Conservation (phyloP, 768 basidiomycete species). For the Amanita molliuscula region DNA sequence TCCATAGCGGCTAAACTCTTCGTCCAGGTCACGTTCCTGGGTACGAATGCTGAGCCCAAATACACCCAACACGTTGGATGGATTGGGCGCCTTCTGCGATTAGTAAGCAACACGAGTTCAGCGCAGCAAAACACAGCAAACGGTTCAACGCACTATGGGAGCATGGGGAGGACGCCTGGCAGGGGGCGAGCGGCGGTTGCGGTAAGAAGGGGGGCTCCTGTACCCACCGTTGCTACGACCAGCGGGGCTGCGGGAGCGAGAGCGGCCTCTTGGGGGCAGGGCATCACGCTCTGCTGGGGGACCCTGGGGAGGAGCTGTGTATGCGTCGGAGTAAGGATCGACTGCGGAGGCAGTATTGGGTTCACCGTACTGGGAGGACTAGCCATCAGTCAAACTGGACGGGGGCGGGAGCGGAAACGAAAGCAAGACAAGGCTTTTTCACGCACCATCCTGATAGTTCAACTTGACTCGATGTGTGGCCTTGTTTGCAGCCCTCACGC, state of each 20-base stretch:
- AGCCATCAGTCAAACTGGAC: conserved; percentile 7
- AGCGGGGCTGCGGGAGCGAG: conserved; percentile 64
- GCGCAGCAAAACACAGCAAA: conserved; percentile 7
- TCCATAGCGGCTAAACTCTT: conserved; percentile 85
- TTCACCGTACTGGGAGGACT: conserved; percentile 51
- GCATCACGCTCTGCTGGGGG: conserved; percentile 46
- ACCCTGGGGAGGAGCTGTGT: conserved; percentile 53
- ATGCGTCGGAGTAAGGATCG: conserved; percentile 79
- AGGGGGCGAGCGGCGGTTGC: conserved; percentile 43
- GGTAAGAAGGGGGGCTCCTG: conserved; percentile 42
- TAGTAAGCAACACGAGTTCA: conserved; percentile 22
- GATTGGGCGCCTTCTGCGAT: conserved; percentile 69
- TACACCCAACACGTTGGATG: conserved; percentile 87
- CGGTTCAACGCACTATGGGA: conserved; percentile 50
- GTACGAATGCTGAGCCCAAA: conserved; percentile 97
- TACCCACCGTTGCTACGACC: conserved; percentile 38
- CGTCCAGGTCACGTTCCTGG: conserved; percentile 86
- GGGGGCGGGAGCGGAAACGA: conserved; percentile 6
- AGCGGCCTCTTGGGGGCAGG: conserved; percentile 51
- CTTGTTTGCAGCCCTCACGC: conserved; percentile 27
- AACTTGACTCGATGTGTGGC: conserved; percentile 33
- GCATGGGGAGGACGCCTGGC: conserved; percentile 61
- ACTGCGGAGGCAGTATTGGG: conserved; percentile 40
- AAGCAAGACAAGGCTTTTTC: conserved; percentile 5
- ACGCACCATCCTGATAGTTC: conserved; percentile 65